These are phyloP conservation scores for Dalechampia spathulata DNA, from an alignment of 441 rosid species.

Conservation along the genomic window DNA sequence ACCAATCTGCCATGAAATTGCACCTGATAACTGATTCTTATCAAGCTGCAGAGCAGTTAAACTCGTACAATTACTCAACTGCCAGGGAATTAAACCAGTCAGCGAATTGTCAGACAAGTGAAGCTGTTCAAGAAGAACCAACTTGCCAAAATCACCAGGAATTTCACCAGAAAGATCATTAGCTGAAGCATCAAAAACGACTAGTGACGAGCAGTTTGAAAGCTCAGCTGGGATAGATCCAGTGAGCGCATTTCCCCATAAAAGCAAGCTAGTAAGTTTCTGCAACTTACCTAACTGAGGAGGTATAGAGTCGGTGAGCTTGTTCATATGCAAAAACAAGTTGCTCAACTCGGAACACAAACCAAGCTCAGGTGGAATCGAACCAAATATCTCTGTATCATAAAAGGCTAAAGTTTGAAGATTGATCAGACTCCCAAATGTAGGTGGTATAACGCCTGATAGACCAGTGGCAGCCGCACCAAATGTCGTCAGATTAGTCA, in stretches of 20 bases:
- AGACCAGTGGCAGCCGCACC: slow-evolving; percentile 85
- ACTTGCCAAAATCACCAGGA: slow-evolving; percentile 77
- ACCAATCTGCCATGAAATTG: slow-evolving; percentile 70
- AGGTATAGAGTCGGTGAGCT: slow-evolving; percentile 79
- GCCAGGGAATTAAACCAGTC: slow-evolving; percentile 67
- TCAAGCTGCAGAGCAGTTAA: slow-evolving; percentile 85
- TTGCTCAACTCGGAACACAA: slow-evolving; percentile 68
- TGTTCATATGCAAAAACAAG: slow-evolving; percentile 86
- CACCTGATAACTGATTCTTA: slow-evolving; percentile 72
- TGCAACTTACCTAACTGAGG: slow-evolving; percentile 70
- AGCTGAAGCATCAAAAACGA: slow-evolving; percentile 85
- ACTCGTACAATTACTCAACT: slow-evolving; percentile 76
- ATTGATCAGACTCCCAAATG: slow-evolving; percentile 74
- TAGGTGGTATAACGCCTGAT: slow-evolving; percentile 70
- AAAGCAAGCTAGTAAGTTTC: slow-evolving; percentile 83
- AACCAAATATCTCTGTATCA: slow-evolving; percentile 71
- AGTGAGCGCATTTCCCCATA: slow-evolving; percentile 80
- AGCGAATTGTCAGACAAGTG: slow-evolving; percentile 82
- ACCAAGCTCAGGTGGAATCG: slow-evolving; percentile 78
- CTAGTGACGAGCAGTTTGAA: slow-evolving; percentile 88
- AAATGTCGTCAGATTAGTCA: slow-evolving; percentile 73
- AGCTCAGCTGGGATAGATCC: slow-evolving; percentile 74
- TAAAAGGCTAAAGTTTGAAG: slow-evolving; percentile 84
- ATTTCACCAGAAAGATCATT: slow-evolving; percentile 70
- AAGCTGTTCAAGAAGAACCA: slow-evolving; percentile 72